A percentile compares a stretch with the other conserved stretches of the same genome.
phyloP scores from a whole-genome alignment of 345 rosid genomes.

The Hibiscus tridactylites region DNA sequence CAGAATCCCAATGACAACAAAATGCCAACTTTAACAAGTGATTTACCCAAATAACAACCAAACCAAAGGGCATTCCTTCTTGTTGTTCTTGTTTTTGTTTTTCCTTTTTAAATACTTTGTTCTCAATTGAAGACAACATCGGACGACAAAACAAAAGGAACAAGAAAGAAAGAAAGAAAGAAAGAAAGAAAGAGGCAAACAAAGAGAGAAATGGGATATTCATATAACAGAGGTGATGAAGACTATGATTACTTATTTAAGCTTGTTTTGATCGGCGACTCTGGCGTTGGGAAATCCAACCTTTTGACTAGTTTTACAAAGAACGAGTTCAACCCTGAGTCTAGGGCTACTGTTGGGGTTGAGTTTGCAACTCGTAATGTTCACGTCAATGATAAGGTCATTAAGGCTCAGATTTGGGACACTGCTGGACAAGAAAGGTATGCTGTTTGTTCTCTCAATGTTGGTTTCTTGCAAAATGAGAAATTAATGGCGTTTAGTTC shows the following conservation, averaged over 20 bases:
- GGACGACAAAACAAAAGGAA: background rate
- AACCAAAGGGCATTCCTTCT: background rate
- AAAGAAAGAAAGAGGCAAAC: background rate
- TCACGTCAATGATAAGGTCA: slow-evolving; percentile 57
- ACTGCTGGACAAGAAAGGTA: slow-evolving; percentile 91
- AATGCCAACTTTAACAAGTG: background rate
- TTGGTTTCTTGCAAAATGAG: background rate
- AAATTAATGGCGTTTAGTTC: background rate
- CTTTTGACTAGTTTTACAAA: slow-evolving; percentile 64
- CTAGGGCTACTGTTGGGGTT: slow-evolving; percentile 78
- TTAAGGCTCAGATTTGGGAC: slow-evolving; percentile 94
- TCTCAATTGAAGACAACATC: background rate
- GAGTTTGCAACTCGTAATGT: slow-evolving; percentile 79
- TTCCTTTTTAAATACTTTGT: background rate
- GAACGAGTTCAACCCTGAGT: slow-evolving; percentile 74
- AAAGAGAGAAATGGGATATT: slow-evolving; percentile 32
- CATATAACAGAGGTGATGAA: slow-evolving; percentile 38
- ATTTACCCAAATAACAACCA: background rate
- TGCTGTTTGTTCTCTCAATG: background rate
- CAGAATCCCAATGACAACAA: background rate
- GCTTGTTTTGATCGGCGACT: slow-evolving; percentile 75
- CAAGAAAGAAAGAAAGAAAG: background rate
- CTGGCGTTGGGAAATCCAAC: slow-evolving; percentile 80
- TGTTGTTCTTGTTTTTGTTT: too few species aligned
- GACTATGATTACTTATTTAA: slow-evolving; percentile 68